Evolutionary conservation across 2,329 filamentous ascomycete species (phyloP).

Genomic region (Aaosphaeria arxii): DNA sequence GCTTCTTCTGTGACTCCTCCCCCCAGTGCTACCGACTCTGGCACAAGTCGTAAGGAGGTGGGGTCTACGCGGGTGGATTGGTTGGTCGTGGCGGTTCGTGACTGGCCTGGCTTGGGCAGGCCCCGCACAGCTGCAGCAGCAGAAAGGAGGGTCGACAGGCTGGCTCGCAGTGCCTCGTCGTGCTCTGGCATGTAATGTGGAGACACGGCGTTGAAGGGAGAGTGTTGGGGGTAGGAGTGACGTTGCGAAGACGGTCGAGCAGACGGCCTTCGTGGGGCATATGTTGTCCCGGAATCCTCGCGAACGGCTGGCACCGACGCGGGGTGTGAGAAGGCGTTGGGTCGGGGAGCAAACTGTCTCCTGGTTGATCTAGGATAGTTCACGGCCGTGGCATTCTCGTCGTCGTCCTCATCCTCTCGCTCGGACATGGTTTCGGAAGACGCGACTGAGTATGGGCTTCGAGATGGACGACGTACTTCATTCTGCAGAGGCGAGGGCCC

Average conservation of each 20-base stretch:
- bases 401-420: slow-evolving; percentile 48
- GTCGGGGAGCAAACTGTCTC: slow-evolving; percentile 73
- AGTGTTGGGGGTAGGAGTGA: slow-evolving; percentile 48
- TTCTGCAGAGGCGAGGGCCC: slow-evolving; percentile 32
- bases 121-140: slow-evolving; percentile 87
- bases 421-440: slow-evolving; percentile 38
- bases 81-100: slow-evolving; percentile 29
- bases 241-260: slow-evolving; percentile 33
- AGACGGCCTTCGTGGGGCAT: slow-evolving; percentile 40
- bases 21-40: slow-evolving; percentile 58
- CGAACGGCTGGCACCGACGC: slow-evolving; percentile 48
- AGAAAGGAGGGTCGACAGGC: slow-evolving; percentile 92
- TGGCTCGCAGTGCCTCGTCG: slow-evolving; percentile 87
- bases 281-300: slow-evolving; percentile 45
- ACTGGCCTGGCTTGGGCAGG: slow-evolving; percentile 61
- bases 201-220: slow-evolving; percentile 66
- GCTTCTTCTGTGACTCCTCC: slow-evolving; percentile 29
- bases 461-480: slow-evolving; percentile 22
- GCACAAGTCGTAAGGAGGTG: slow-evolving; percentile 56
- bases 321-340: slow-evolving; percentile 88
- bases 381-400: slow-evolving; percentile 80
- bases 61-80: slow-evolving; percentile 45
- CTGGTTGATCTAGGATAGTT: slow-evolving; percentile 58
- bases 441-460: slow-evolving; percentile 26
- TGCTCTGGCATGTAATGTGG: slow-evolving; percentile 81